A percentile compares a stretch with the other conserved stretches of the same genome.
Evolutionary conservation across 305 asterid genomes (phyloP).

Genomic region (Nicotiana rustica): DNA sequence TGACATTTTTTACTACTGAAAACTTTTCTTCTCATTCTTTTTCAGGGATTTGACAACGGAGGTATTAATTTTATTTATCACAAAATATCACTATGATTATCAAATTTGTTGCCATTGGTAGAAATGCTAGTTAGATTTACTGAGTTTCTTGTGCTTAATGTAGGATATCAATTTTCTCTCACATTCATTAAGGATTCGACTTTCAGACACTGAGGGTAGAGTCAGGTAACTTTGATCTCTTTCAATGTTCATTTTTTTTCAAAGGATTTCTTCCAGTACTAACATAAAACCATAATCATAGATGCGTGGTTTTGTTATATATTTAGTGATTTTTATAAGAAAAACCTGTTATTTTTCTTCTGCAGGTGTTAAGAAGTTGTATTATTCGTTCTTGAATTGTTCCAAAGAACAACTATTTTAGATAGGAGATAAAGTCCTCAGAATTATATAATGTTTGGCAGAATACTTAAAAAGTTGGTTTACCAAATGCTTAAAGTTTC

Average conservation of each 20-base stretch:
- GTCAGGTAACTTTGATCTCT: slow-evolving; percentile 32
- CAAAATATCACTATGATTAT: slow-evolving; percentile 10
- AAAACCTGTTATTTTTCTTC: background rate
- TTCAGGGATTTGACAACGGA: slow-evolving; percentile 35
- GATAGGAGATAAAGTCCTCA: slow-evolving; percentile 18
- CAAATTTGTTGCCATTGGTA: background rate
- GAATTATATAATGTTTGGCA: background rate
- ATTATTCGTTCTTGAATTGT: slow-evolving; percentile 7
- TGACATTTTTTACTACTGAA: slow-evolving; percentile 14
- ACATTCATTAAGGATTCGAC: slow-evolving; percentile 32
- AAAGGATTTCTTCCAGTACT: background rate
- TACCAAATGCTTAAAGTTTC: background rate
- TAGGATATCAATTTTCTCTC: slow-evolving; percentile 33
- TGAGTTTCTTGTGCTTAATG: slow-evolving; percentile 8
- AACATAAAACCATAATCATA: background rate
- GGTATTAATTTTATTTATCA: slow-evolving; percentile 25
- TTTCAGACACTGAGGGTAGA: slow-evolving; percentile 31
- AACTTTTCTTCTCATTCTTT: background rate
- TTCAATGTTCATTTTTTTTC: background rate
- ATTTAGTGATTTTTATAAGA: slow-evolving; percentile 2
- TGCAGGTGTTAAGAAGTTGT: background rate
- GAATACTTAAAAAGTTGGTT: background rate
- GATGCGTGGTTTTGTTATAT: background rate
- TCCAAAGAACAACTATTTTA: background rate
- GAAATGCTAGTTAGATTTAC: background rate